Evolutionary conservation across 495 filamentous ascomycete species (phyloP).

Genomic region (Durotheca rogersii): DNA sequence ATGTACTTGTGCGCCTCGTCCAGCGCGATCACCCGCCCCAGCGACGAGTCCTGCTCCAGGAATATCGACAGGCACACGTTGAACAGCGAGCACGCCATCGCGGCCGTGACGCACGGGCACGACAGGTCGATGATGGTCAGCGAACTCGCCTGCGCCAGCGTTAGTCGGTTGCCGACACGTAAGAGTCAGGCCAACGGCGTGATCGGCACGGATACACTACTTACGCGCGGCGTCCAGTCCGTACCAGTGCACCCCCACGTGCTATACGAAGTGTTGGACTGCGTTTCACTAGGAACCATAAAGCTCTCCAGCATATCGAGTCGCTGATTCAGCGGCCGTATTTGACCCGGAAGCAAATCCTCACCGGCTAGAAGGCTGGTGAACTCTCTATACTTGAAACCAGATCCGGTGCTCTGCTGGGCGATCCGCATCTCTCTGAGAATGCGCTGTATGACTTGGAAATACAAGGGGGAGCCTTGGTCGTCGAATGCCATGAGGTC

Average conservation of each 20-base stretch:
- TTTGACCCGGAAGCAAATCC: slow-evolving; percentile 46
- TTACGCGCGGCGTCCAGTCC: too few species aligned
- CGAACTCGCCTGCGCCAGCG: slow-evolving; percentile 51
- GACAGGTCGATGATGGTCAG: slow-evolving; percentile 76
- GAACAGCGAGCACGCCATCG: slow-evolving; percentile 67
- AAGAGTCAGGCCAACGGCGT: too few species aligned
- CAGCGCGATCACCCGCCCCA: slow-evolving; percentile 40
- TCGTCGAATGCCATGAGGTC: slow-evolving; percentile 65
- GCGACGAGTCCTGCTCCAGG: slow-evolving; percentile 46
- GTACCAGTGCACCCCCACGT: too few species aligned
- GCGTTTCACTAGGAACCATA: too few species aligned
- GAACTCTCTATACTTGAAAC: slow-evolving; percentile 59
- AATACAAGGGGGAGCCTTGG: slow-evolving; percentile 59
- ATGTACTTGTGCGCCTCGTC: slow-evolving; percentile 46
- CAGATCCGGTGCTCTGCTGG: slow-evolving; percentile 37
- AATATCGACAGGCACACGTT: slow-evolving; percentile 65
- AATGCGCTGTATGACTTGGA: slow-evolving; percentile 58
- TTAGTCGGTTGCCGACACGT: too few species aligned
- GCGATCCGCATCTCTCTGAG: slow-evolving; percentile 59
- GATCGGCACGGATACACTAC: too few species aligned
- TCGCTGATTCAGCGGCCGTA: slow-evolving; percentile 54
- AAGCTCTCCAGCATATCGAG: slow-evolving; percentile 61
- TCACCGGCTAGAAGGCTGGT: slow-evolving; percentile 37
- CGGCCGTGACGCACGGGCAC: slow-evolving; percentile 67
- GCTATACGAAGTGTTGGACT: too few species aligned